Conservation (phyloP, 2,329 filamentous ascomycete genomes). For the Periconia sp. region DNA sequence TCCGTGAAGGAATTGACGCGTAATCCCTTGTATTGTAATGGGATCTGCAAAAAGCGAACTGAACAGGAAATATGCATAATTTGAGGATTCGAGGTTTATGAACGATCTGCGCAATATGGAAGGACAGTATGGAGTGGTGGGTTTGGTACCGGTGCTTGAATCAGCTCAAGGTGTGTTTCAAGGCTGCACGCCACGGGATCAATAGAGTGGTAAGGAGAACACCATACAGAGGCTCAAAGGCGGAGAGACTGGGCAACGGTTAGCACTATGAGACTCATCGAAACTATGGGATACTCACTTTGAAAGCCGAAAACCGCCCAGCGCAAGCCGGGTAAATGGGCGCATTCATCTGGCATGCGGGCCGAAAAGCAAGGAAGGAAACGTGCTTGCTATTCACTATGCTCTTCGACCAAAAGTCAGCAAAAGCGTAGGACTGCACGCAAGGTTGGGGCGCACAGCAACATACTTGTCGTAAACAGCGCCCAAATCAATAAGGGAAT, state of each 20-base stretch:
- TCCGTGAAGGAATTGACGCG: background rate
- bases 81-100: background rate
- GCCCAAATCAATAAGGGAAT: no score
- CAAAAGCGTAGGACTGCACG: no score
- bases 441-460: no score
- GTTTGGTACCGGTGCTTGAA: background rate
- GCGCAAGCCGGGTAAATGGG: slow-evolving; percentile 2
- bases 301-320: background rate
- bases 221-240: background rate
- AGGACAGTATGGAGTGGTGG: background rate
- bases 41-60: background rate
- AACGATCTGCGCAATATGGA: background rate
- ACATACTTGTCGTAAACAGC: no score
- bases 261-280: background rate
- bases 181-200: background rate
- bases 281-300: background rate
- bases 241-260: background rate
- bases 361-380: background rate
- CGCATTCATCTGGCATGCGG: background rate
- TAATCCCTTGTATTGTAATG: background rate
- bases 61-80: background rate
- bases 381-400: background rate
- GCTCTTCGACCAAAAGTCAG: background rate
- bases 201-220: background rate
- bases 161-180: background rate